Evolutionary conservation across 495 filamentous ascomycete genomes (phyloP), one percentile per base, ranked within the genome.

Genomic region (Cercophora scortea): DNA sequence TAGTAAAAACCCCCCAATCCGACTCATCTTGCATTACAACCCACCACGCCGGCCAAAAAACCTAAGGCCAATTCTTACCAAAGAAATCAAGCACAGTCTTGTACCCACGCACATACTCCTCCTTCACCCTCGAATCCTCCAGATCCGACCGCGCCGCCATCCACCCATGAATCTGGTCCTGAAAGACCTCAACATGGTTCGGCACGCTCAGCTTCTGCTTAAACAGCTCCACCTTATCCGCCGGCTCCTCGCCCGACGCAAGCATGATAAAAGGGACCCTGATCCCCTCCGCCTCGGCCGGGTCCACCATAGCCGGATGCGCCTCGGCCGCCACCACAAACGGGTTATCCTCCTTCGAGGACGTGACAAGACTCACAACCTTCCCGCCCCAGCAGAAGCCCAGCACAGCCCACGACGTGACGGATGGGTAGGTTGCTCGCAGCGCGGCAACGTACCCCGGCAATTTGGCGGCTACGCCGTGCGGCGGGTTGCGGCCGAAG

Each of bases 341-440:
- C 38, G 71, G 71, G 59, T 78, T 82, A 71, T 17, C 76, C 63
- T 4, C 77, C 71, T n/a, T n/a, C 33, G 82, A 71, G n/a, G n/a
- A n/a, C n/a, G 88, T 74, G n/a, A 78, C 76, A 35, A 80, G 62
- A 36, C 65, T 69, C 41, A 75, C 68, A 15, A 86, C 78, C 65
- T 95, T 95, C 50, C 87, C 90, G 51, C 92, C 92, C 92, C 91
- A 98, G 79, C 92, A 98, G 79, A 78, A 90, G 12, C 92, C 92
- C n/a, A 96, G 65, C 52, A 89, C 75, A n/a, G 76, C 90, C 89
- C 89, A 96, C 33, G 79, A 84, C 60, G 84, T 74, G 59, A 94
- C 83, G 32, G 69, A 67, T 12, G 78, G 74, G 71, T 77, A 69
- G 71, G 72, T 78, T 57, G 61, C 73, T 57, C 65, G 61, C 36